Base-by-base conservation (phyloP, 495 filamentous ascomycete species). In the Neurospora intermedia region DNA sequence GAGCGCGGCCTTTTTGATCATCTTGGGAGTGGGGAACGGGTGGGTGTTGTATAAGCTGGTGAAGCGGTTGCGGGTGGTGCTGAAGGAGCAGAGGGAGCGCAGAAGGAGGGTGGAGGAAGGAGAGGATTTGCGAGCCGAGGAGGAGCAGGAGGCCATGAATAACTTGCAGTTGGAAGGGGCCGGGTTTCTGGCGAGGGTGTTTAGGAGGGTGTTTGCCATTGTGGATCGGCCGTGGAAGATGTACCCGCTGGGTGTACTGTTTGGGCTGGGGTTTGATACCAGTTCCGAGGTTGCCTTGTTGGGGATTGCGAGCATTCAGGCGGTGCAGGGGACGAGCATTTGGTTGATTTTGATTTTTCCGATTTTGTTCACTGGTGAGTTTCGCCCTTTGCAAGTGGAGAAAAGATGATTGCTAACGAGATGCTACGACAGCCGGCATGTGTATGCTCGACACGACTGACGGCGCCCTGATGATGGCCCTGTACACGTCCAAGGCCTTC, bases 191-290 rank as follows among this genome's bases (percentile, higher is more conserved):
- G 91, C 91, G 71, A 82, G 82, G 4, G 75, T 97, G 11, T 88
- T 97, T 69, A 89, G 91, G 75, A 89, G 85, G 70, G 83, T 94
- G 81, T 97, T 98, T 83, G 90, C 88, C 73, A 79, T 97, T 27
- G 91, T 99, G 78, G 92, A 99, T 79, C 83, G 91, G 78, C 93
- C 94, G 1, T 99, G 96, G 96, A 99, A 99, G 81, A 99, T 98
- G 95, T 91, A 97, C 79, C 93, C 94, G 6, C 83, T 98, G 5
- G 95, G 95, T 6, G 84, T 97, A 4, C 79, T 98, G 27, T 99
- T 99, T 81, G 96, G 96, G 18, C 85, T 98, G 11, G 96, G 96
- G 1, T 99, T 99, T 80, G 96, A 99, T 81, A 98, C 96, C 0
- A 96, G 93, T 43, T 95, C 92, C 20, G 96, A 99, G 81, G 92